A percentile compares a stretch with the other conserved stretches of the same genome.
phyloP scores from a whole-genome alignment of 106 monocot species.

The Narthecium ossifragum region DNA sequence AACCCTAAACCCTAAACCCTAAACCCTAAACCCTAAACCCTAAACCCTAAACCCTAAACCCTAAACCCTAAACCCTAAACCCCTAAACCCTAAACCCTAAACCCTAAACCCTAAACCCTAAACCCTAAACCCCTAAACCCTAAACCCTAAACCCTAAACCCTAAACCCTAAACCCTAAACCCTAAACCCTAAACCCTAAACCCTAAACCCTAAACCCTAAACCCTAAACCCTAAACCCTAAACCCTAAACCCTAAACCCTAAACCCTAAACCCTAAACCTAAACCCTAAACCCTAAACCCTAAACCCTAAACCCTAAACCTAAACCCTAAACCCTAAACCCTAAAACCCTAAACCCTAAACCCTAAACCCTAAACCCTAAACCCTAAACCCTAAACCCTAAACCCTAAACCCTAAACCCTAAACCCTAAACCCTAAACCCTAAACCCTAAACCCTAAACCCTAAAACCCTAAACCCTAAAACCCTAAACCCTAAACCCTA shows the following conservation, averaged over 20 bases:
- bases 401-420: background rate
- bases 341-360: conserved; percentile 5
- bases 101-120: background rate
- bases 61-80: conserved; percentile 4
- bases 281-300: background rate
- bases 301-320: background rate
- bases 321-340: background rate
- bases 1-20: background rate
- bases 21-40: background rate
- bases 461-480: background rate
- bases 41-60: background rate
- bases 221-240: background rate
- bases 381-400: conserved; percentile 4
- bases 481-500: conserved; percentile 4
- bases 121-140: background rate
- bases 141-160: conserved; percentile 1
- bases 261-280: conserved; percentile 4
- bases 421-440: conserved; percentile 3
- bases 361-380: background rate
- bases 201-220: conserved; percentile 1
- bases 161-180: background rate
- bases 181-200: background rate
- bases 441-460: background rate
- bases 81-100: background rate
- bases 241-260: background rate